Base-by-base conservation (phyloP, 345 rosid species). In the Syzygium grande region DNA sequence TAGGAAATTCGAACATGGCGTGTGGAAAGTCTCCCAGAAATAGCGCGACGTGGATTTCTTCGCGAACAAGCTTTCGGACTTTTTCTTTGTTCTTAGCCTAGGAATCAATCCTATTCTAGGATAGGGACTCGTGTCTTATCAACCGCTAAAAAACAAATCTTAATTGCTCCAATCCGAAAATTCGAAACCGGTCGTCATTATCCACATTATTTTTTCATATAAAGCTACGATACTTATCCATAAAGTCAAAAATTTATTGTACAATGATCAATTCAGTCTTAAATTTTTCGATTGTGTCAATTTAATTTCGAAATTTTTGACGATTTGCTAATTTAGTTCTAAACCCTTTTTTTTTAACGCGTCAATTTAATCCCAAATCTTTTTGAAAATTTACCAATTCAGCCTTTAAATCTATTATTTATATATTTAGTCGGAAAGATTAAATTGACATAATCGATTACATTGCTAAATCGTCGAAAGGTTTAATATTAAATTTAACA, bases 181-280 rank as follows among this genome's bases (percentile, higher is more conserved):
- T 73, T 9, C 13, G 25, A 73, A 73, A 34, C 46, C 80, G 9
- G 3, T 38, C 43, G 49, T 9, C 49, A 5, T n/a, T 17, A 6
- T 16, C 73, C 73, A 61, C 73, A 6, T 61, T 11, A 12, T 14
- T 61, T 61, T 61, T 6, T 9, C 73, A n/a, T n/a, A n/a, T 61
- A 6, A n/a, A 61, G 46, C 46, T 6, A 7, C 1, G 46, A 43
- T 43, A 6, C 7, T 43, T 43, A 43, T 43, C 7, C 46, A 6
- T 5, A 43, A 43, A 43, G 46, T 6, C 7, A 6, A 43, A 27
- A 27, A 1, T 11, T 3, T 13, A 0, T 11, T 1, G 14, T 22
- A 11, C 3, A 15, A 5, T 10, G 1, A 0, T 11, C 3, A 7
- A 59, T 27, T 27, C 30, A 5, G 2, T 27, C 7, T 2, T 11